phyloP scores from a whole-genome alignment of 2,329 filamentous ascomycete genomes.

The Colletotrichum sp. region DNA sequence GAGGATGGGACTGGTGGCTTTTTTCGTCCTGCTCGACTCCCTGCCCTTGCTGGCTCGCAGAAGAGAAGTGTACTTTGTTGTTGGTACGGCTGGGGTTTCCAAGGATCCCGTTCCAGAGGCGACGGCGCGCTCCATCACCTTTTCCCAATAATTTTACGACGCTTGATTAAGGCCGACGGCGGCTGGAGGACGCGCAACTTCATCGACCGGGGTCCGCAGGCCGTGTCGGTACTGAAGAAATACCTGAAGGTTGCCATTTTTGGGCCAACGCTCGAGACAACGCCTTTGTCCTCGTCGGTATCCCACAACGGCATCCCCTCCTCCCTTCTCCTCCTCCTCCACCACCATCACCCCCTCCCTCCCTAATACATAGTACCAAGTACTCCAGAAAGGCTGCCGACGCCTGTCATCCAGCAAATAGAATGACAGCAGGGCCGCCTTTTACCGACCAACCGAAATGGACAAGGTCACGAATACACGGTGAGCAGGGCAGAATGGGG shows the following conservation, averaged over 20 bases:
- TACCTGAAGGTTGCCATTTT: background rate
- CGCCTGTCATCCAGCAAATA: background rate
- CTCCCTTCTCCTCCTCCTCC: background rate
- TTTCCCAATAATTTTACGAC: background rate
- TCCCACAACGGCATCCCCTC: background rate
- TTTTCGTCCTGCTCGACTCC: background rate
- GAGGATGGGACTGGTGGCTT: background rate
- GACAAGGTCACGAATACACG: background rate
- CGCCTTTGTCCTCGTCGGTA: background rate
- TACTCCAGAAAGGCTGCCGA: background rate
- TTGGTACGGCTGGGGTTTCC: background rate
- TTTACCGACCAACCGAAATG: slow-evolving; percentile 12
- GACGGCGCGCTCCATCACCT: background rate
- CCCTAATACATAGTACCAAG: background rate
- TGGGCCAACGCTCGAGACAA: background rate
- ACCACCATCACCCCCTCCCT: background rate
- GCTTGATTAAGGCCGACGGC: background rate
- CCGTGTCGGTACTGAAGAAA: background rate
- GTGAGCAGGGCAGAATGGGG: background rate
- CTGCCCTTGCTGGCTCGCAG: background rate
- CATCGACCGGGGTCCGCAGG: background rate
- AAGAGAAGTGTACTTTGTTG: background rate
- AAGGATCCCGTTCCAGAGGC: background rate
- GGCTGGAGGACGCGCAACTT: background rate
- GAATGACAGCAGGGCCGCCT: background rate